Conservation (phyloP, 257 asterid species). For the Paulownia fortunei region DNA sequence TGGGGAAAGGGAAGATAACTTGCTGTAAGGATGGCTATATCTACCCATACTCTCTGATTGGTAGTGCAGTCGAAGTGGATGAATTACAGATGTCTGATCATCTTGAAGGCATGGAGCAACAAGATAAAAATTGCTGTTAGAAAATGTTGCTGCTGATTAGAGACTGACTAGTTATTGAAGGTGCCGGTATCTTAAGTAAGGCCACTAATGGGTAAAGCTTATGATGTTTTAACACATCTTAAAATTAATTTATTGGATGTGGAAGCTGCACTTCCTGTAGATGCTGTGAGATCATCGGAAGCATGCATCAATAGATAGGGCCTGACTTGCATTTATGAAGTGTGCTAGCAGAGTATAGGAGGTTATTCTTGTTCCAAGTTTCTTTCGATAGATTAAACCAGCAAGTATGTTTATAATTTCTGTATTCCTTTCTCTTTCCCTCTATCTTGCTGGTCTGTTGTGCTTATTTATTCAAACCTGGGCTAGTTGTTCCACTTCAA, state of each 20-base stretch:
- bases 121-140: too few species aligned
- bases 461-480: not conserved
- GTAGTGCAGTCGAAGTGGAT: not conserved
- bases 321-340: constrained; percentile 28
- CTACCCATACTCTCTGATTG: too few species aligned
- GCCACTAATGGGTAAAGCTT: constrained; percentile 9
- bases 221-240: constrained; percentile 17
- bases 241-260: constrained; percentile 29
- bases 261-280: constrained; percentile 33
- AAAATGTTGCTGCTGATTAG: too few species aligned
- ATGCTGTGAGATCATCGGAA: constrained; percentile 25
- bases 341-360: constrained; percentile 25
- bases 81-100: not conserved
- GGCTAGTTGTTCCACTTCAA: too few species aligned
- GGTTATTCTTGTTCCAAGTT: constrained; percentile 13
- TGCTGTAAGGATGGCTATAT: too few species aligned
- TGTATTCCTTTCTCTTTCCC: not conserved
- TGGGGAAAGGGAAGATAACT: not conserved
- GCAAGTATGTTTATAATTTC: too few species aligned
- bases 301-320: constrained; percentile 3
- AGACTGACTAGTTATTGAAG: not conserved
- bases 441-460: not conserved
- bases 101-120: not conserved
- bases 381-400: not conserved
- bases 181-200: not conserved